A percentile compares a stretch with the other conserved stretches of the same genome.
Conservation (phyloP, 2,329 filamentous ascomycete genomes). For the Neofusicoccum ribis region DNA sequence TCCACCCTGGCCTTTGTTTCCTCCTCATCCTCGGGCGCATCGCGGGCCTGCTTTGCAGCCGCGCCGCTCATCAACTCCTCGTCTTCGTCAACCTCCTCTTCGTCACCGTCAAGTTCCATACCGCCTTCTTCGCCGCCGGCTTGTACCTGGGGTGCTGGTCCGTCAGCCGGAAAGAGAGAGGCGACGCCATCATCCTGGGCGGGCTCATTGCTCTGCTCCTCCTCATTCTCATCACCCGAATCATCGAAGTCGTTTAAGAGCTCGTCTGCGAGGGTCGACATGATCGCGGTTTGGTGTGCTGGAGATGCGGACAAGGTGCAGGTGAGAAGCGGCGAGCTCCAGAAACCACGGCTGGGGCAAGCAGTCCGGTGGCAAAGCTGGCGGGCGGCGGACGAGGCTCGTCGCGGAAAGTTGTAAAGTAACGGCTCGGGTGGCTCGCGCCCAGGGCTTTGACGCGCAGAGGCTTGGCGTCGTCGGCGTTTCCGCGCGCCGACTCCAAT, state of each 20-base stretch:
- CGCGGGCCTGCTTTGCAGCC: slow-evolving; percentile 38
- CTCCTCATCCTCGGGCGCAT: slow-evolving; percentile 63
- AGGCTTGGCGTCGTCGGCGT: slow-evolving; percentile 7
- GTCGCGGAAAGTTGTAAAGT: background rate
- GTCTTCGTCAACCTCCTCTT: slow-evolving; percentile 62
- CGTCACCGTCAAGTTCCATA: slow-evolving; percentile 63
- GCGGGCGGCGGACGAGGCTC: background rate
- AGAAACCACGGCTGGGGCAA: background rate
- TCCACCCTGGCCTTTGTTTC: slow-evolving; percentile 77
- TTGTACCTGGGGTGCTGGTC: slow-evolving; percentile 29
- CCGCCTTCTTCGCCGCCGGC: slow-evolving; percentile 26
- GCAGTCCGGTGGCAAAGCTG: background rate
- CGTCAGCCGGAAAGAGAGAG: slow-evolving; percentile 14
- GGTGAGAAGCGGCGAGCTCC: background rate
- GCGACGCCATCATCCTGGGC: slow-evolving; percentile 32
- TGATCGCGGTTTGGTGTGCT: slow-evolving; percentile 20
- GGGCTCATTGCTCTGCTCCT: slow-evolving; percentile 53
- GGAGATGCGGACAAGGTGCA: too few species aligned
- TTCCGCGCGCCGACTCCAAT: slow-evolving; percentile 11
- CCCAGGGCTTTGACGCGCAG: background rate
- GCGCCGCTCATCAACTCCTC: slow-evolving; percentile 56
- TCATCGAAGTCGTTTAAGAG: slow-evolving; percentile 90
- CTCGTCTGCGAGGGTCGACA: slow-evolving; percentile 92
- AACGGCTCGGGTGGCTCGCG: background rate
- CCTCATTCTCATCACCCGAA: slow-evolving; percentile 73